Conservation (phyloP, 768 basidiomycete genomes). For the Rhodotorula sphaerocarpa region DNA sequence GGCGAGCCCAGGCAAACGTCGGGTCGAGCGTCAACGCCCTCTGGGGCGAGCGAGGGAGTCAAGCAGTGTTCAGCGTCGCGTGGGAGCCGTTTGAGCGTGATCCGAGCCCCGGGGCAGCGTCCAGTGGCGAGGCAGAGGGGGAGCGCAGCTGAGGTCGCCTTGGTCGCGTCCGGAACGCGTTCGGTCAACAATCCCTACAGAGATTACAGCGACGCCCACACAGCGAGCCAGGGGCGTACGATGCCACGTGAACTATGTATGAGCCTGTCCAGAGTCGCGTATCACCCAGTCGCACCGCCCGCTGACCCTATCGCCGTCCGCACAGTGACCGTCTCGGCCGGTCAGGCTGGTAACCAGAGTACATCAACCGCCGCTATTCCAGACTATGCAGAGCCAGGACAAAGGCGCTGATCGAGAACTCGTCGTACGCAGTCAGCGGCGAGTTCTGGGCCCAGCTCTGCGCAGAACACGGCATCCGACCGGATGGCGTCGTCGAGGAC, state of each 20-base stretch:
- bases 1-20: not conserved
- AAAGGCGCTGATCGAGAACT: not conserved
- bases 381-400: not conserved
- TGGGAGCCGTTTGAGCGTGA: too few species aligned
- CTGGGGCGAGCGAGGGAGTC: not conserved
- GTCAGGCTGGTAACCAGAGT: constrained; percentile 92
- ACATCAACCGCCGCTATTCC: constrained; percentile 42
- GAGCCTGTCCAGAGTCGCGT: not conserved
- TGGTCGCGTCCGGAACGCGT: too few species aligned
- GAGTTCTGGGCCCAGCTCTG: constrained; percentile 98
- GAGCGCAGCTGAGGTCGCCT: not conserved
- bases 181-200: too few species aligned
- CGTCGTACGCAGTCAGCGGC: constrained; percentile 62
- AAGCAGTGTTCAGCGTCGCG: not conserved
- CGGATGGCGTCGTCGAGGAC: constrained; percentile 90
- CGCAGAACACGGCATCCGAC: constrained; percentile 94
- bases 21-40: not conserved
- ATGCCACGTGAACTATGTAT: constrained; percentile 29
- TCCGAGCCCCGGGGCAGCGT: not conserved
- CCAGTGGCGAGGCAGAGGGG: not conserved
- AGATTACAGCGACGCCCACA: too few species aligned
- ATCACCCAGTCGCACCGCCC: fast-evolving
- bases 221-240: too few species aligned
- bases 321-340: constrained; percentile 65
- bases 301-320: not conserved